Conservation (phyloP, 1,284 basidiomycete genomes). For the Takashimella tepidaria region DNA sequence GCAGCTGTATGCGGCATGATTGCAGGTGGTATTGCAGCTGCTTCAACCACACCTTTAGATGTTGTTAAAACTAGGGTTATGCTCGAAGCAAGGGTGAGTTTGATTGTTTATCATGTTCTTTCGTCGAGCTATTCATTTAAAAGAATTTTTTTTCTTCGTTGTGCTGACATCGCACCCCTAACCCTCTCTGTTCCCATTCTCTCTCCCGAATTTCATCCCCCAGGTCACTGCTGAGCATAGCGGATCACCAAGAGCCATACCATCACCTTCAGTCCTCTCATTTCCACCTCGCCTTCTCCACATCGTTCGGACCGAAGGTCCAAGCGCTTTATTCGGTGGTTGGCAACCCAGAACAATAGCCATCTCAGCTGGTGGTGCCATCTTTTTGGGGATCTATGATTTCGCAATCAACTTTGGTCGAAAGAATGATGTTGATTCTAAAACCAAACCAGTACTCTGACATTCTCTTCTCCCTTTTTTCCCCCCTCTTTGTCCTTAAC, state of each 20-base stretch:
- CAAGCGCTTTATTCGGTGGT: conserved; percentile 74
- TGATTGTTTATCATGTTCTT: not conserved
- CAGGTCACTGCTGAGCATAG: not conserved
- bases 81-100: conserved; percentile 73
- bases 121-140: no score
- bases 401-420: conserved; percentile 37
- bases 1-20: conserved; percentile 87
- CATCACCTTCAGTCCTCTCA: conserved; percentile 51
- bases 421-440: no score
- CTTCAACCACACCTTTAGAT: conserved; percentile 88
- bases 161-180: no score
- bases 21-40: conserved; percentile 85
- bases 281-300: conserved; percentile 55
- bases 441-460: no score
- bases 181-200: no score
- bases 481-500: no score
- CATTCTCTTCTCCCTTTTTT: no score
- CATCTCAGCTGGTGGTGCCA: conserved; percentile 94
- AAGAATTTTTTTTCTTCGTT: no score
- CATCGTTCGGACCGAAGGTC: conserved; percentile 72
- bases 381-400: conserved; percentile 94
- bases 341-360: conserved; percentile 87
- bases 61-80: conserved; percentile 97
- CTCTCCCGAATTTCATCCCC: no score
- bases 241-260: conserved; percentile 14